phyloP scores from a whole-genome alignment of 805 yeast genomes.

The Ogataea minuta region DNA sequence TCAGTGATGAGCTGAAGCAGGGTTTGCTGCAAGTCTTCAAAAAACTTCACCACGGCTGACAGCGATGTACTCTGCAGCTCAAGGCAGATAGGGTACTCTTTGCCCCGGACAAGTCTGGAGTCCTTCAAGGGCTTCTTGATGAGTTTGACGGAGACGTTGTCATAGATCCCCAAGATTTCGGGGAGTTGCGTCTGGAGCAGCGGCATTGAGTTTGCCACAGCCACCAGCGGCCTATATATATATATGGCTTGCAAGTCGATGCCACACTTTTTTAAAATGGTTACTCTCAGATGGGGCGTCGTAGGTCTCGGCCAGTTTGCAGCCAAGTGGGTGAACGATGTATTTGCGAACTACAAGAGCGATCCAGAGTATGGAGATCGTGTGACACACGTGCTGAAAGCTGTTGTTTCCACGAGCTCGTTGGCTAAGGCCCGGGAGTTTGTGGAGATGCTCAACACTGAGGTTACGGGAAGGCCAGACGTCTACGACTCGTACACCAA shows the following conservation, averaged over 20 bases:
- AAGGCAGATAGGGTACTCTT: constrained; percentile 10
- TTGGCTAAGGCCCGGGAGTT: constrained; percentile 29
- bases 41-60: constrained; percentile 5
- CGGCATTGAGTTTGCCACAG: constrained; percentile 1
- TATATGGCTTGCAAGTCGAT: neutral
- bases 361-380: constrained; percentile 15
- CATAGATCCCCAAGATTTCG: constrained; percentile 8
- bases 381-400: constrained; percentile 36
- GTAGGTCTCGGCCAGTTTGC: constrained; percentile 50
- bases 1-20: constrained; percentile 11
- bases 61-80: neutral
- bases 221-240: neutral
- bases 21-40: constrained; percentile 9
- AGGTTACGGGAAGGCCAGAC: constrained; percentile 3
- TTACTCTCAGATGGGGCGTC: constrained; percentile 42
- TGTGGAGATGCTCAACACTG: constrained; percentile 8
- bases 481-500: constrained; percentile 36
- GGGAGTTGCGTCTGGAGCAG: constrained; percentile 2
- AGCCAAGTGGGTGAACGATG: constrained; percentile 40
- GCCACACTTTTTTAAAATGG: constrained; percentile 6
- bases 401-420: constrained; percentile 40
- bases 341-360: constrained; percentile 24
- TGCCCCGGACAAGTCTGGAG: constrained; percentile 8
- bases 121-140: constrained; percentile 2
- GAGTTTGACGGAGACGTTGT: constrained; percentile 2